These are phyloP conservation scores for Sutorius eximius DNA, from an alignment of 1,284 basidiomycete genomes.

Conservation along the genomic window DNA sequence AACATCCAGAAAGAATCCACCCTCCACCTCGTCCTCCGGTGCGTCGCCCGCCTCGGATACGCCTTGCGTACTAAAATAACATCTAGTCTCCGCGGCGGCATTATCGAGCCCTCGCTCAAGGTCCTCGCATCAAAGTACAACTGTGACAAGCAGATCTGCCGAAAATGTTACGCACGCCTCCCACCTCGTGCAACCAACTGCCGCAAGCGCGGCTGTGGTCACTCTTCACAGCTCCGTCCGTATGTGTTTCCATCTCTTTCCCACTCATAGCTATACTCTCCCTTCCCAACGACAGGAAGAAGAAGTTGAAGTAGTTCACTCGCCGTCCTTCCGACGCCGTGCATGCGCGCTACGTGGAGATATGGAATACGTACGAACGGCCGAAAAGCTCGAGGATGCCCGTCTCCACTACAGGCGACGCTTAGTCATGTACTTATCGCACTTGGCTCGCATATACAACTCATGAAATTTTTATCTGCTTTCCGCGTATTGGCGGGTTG, in stretches of 20 bases:
- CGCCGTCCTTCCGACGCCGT: not conserved
- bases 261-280: not conserved
- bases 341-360: not conserved
- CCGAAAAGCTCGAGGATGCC: not conserved
- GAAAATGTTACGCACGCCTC: slow-evolving; percentile 99
- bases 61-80: not conserved
- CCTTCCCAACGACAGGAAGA: slow-evolving; percentile 56
- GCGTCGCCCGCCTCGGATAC: slow-evolving; percentile 23
- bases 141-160: slow-evolving; percentile 98
- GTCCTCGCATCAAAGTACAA: slow-evolving; percentile 96
- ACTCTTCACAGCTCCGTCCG: slow-evolving; percentile 95
- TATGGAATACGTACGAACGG: slow-evolving; percentile 7
- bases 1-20: slow-evolving; percentile 99
- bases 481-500: not conserved
- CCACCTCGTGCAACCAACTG: slow-evolving; percentile 99
- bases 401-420: not conserved
- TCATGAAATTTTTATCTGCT: slow-evolving; percentile 4
- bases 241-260: slow-evolving; percentile 42
- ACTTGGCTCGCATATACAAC: slow-evolving; percentile 18
- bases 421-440: slow-evolving; percentile 23
- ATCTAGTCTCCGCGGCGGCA: slow-evolving; percentile 57
- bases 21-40: slow-evolving; percentile 95
- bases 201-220: slow-evolving; percentile 89
- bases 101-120: slow-evolving; percentile 99
- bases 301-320: slow-evolving; percentile 89